A percentile compares a stretch with the other conserved stretches of the same genome.
These are phyloP conservation scores for Exobasidium rhododendri DNA, from an alignment of 1,284 basidiomycete genomes.

Conservation along the genomic window DNA sequence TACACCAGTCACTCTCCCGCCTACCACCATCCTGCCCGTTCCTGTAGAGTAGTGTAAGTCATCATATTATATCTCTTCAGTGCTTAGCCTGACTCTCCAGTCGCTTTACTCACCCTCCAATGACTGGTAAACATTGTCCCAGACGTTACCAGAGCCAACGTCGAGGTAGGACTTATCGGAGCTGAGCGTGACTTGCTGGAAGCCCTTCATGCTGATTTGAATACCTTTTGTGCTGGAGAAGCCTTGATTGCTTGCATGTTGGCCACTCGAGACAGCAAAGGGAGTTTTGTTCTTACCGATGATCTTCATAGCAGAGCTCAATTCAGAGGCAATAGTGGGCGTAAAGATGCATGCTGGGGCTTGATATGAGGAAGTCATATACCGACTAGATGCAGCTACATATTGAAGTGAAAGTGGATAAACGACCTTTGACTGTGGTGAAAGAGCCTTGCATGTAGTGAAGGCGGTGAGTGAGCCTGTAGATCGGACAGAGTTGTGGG, in stretches of 20 bases:
- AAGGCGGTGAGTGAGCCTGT: too few species aligned
- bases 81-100: too few species aligned
- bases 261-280: slow-evolving; percentile 28
- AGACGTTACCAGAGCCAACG: slow-evolving; percentile 33
- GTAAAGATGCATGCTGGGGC: slow-evolving; percentile 29
- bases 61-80: too few species aligned
- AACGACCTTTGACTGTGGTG: slow-evolving; percentile 30
- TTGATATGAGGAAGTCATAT: slow-evolving; percentile 30
- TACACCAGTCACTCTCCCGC: slow-evolving; percentile 36
- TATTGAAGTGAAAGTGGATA: neutral
- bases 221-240: slow-evolving; percentile 38
- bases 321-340: slow-evolving; percentile 26
- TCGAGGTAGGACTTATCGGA: slow-evolving; percentile 33
- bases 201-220: slow-evolving; percentile 28
- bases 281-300: slow-evolving; percentile 29
- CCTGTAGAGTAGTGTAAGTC: slow-evolving; percentile 1
- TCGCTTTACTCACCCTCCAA: slow-evolving; percentile 15
- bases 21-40: slow-evolving; percentile 13
- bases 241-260: slow-evolving; percentile 37
- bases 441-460: slow-evolving; percentile 51
- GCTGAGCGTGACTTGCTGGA: slow-evolving; percentile 29
- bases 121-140: slow-evolving; percentile 38
- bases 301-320: slow-evolving; percentile 29
- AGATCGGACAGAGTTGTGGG: too few species aligned
- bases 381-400: slow-evolving; percentile 4